These are phyloP conservation scores for Xylaria sp. DNA, from an alignment of 2,329 filamentous ascomycete genomes.

Conservation along the genomic window DNA sequence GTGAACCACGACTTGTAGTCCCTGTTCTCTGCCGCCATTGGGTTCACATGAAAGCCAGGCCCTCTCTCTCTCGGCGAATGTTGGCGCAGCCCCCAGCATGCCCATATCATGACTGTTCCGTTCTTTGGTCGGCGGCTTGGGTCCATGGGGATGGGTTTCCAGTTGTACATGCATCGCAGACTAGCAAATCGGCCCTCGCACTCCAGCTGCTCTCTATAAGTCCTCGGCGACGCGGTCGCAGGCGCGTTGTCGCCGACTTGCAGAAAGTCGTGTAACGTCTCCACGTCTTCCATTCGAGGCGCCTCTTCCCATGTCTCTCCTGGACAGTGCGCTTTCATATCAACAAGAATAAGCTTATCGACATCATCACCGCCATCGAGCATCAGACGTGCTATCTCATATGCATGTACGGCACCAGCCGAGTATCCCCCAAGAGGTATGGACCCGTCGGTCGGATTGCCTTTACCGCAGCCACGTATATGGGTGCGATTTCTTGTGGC, in stretches of 20 bases:
- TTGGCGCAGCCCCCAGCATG: constrained; percentile 17
- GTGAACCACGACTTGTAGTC: constrained; percentile 26
- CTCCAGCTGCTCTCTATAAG: not conserved
- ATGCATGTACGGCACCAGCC: constrained; percentile 34
- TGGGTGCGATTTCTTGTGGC: constrained; percentile 27
- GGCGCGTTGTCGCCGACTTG: not conserved
- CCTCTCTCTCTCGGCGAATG: not conserved
- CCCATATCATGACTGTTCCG: constrained; percentile 28
- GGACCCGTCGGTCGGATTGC: constrained; percentile 32
- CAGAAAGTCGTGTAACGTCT: not conserved
- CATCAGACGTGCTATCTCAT: constrained; percentile 34
- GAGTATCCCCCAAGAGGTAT: constrained; percentile 38
- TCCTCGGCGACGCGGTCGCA: too few species aligned
- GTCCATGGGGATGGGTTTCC: constrained; percentile 24
- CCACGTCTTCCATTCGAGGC: constrained; percentile 19
- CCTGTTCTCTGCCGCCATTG: constrained; percentile 22
- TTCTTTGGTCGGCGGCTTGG: constrained; percentile 1
- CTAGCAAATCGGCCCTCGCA: constrained; percentile 13
- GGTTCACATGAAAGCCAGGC: not conserved
- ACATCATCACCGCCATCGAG: constrained; percentile 26
- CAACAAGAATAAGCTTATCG: constrained; percentile 31
- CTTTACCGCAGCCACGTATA: constrained; percentile 33
- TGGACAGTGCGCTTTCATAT: constrained; percentile 29
- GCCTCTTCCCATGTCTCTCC: constrained; percentile 16
- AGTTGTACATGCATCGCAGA: constrained; percentile 26